Evolutionary conservation across 1,139 yeast genomes (phyloP), one percentile per base, ranked within the genome.

Genomic region (Hyphopichia buzzinii): DNA sequence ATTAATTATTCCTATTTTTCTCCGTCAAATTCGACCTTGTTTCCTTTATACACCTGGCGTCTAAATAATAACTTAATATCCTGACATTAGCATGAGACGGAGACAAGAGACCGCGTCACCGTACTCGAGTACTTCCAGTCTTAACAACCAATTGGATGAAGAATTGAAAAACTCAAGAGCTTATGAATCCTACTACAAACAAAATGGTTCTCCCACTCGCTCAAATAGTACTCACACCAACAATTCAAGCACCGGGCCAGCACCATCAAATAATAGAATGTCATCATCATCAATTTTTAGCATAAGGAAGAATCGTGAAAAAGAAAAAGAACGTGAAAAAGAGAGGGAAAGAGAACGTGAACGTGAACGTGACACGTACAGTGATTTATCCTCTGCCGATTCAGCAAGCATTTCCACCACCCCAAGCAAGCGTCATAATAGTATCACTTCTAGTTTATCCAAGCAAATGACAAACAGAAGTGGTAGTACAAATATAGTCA

Each of bases 241-340:
- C n/a, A 8, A 30, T 25, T 13, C 28, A 17, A 13, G 14, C 10
- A 25, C 27, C 13, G 27, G 27, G 8, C 14, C 27, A 7, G 11
- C 27, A 31, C 37, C 30, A 19, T 21, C 34, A 24, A 31, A 34
- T 39, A 51, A 55, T 42, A 50, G 73, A 36, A 59, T 59, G 39
- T 60, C 70, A 22, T 55, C 70, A n/a, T 59, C 67, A 26, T 64
- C 72, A 17, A 60, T 70, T 15, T 70, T 70, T 46, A 60, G 69
- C 43, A 48, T 67, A 34, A 54, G 67, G 34, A 66, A 64, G 47
- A 46, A 43, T 31, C 45, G 47, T 36, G 57, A 53, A 26, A 52
- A 46, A 41, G 36, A 30, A 26, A 29, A 11, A 4, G 32, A 30
- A n/a, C 14, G 15, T 17, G 34, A 39, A 38, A 17, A 10, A 19